Conservation (phyloP, 1,284 basidiomycete genomes). For the Naganishia albida region DNA sequence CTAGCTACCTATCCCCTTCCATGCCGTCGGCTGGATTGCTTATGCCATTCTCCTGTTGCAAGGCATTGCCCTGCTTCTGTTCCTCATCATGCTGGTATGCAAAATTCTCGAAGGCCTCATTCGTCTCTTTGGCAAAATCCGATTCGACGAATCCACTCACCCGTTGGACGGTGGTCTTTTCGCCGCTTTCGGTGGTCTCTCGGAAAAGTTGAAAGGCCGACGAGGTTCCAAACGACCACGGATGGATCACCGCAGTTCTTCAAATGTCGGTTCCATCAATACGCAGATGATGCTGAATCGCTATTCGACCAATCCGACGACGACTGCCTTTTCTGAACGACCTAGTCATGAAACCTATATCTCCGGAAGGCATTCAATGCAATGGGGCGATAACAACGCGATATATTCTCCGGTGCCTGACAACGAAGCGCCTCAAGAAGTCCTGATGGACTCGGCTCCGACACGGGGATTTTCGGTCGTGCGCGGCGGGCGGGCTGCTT, state of each 20-base stretch:
- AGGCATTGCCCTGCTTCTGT: constrained; percentile 77
- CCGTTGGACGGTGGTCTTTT: constrained; percentile 78
- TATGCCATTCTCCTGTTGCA: constrained; percentile 88
- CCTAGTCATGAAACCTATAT: constrained; percentile 30
- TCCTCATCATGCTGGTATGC: constrained; percentile 74
- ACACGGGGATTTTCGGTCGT: constrained; percentile 48
- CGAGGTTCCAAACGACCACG: constrained; percentile 51
- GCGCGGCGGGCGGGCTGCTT: constrained; percentile 48
- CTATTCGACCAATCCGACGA: constrained; percentile 40
- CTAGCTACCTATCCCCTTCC: constrained; percentile 36
- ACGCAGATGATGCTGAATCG: constrained; percentile 55
- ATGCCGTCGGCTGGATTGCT: constrained; percentile 81
- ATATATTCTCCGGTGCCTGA: constrained; percentile 38
- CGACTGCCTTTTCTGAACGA: constrained; percentile 25
- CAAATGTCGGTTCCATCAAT: constrained; percentile 47
- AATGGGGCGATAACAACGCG: constrained; percentile 18
- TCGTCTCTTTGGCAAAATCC: constrained; percentile 74
- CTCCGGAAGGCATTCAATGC: constrained; percentile 13
- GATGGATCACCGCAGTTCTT: constrained; percentile 46
- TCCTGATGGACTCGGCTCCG: constrained; percentile 26
- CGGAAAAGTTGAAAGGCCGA: constrained; percentile 64
- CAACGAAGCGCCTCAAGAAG: constrained; percentile 32
- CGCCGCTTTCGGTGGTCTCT: constrained; percentile 73
- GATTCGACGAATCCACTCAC: constrained; percentile 80
- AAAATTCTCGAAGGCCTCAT: constrained; percentile 81